Conservation (phyloP, 768 basidiomycete species). For the Hygrophorus pudorinus region DNA sequence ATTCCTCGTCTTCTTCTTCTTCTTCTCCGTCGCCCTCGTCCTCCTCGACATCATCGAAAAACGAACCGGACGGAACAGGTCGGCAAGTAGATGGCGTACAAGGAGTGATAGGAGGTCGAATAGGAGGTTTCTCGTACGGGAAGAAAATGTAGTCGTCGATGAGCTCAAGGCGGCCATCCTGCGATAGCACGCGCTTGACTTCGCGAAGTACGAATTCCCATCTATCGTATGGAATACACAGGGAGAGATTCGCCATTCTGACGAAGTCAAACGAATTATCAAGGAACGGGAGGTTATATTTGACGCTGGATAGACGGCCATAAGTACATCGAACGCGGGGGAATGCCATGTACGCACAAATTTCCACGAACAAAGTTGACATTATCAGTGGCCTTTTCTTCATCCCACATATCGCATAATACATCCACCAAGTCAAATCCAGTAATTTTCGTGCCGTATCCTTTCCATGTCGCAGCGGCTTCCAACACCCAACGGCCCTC, state of each 20-base stretch:
- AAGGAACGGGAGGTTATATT: slow-evolving; percentile 49
- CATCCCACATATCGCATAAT: slow-evolving; percentile 26
- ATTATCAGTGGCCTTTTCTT: slow-evolving; percentile 21
- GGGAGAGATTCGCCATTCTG: slow-evolving; percentile 57
- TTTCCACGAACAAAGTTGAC: slow-evolving; percentile 51
- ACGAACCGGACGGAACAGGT: neutral
- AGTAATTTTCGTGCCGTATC: slow-evolving; percentile 35
- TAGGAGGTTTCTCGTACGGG: slow-evolving; percentile 33
- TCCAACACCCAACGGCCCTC: slow-evolving; percentile 57
- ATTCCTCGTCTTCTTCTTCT: neutral
- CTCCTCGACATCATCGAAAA: slow-evolving; percentile 13
- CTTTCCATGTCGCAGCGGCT: slow-evolving; percentile 54
- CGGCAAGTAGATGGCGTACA: slow-evolving; percentile 12
- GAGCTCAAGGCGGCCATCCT: slow-evolving; percentile 58
- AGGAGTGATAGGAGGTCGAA: slow-evolving; percentile 17
- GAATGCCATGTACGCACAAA: slow-evolving; percentile 39
- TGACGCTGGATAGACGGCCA: slow-evolving; percentile 28
- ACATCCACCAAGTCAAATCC: slow-evolving; percentile 58
- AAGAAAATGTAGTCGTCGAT: slow-evolving; percentile 67
- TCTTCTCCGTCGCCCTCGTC: neutral
- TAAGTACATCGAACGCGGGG: neutral
- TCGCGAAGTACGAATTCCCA: slow-evolving; percentile 57
- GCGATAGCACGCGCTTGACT: slow-evolving; percentile 49
- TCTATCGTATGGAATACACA: slow-evolving; percentile 47
- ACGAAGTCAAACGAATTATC: slow-evolving; percentile 60